These are phyloP conservation scores for Pythium plurisporium DNA, from an alignment of 352 stramenopile species.

Conservation along the genomic window DNA sequence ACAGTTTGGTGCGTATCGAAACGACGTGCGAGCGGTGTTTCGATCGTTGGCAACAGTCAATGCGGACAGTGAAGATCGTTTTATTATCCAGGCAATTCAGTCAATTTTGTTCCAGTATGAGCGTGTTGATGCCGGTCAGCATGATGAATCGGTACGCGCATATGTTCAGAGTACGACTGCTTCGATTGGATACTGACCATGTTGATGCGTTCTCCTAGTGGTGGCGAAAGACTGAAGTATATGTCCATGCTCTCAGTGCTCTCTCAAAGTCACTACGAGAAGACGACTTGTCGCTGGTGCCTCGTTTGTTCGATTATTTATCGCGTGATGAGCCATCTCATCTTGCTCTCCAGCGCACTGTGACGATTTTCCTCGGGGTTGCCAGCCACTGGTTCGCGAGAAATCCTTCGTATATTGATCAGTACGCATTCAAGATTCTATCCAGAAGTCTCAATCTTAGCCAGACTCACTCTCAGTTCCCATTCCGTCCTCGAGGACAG, in stretches of 20 bases:
- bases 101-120: conserved; percentile 75
- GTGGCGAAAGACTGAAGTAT: conserved; percentile 78
- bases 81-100: conserved; percentile 70
- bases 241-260: conserved; percentile 75
- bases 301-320: conserved; percentile 69
- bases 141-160: conserved; percentile 23
- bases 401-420: conserved; percentile 49
- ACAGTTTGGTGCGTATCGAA: conserved; percentile 61
- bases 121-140: conserved; percentile 31
- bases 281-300: conserved; percentile 69
- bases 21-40: conserved; percentile 71
- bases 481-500: conserved; percentile 39
- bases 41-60: conserved; percentile 72
- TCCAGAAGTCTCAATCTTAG: conserved; percentile 59
- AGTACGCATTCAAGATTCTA: conserved; percentile 64
- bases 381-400: conserved; percentile 69
- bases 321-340: conserved; percentile 62
- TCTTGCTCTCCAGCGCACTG: conserved; percentile 48
- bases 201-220: conserved; percentile 28
- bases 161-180: background rate
- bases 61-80: conserved; percentile 64
- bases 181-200: background rate
- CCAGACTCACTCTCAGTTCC: conserved; percentile 31
- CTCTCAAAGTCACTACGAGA: conserved; percentile 78
- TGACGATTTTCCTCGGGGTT: conserved; percentile 70